Base-by-base conservation (phyloP, 768 basidiomycete species). In the Podaxis mareebaensis region DNA sequence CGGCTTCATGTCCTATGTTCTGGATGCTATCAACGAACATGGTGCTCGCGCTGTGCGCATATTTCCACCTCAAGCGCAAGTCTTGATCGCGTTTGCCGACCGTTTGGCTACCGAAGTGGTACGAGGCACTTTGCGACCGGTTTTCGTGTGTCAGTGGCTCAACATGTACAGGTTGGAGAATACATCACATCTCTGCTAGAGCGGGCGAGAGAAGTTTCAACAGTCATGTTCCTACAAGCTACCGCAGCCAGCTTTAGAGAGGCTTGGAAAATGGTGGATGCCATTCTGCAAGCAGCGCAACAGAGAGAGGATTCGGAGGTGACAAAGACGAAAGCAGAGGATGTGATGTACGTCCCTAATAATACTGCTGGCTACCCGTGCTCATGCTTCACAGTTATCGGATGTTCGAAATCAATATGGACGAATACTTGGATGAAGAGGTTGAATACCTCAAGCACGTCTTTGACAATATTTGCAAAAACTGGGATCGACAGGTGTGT, bases 381-480 rank as follows among this genome's bases (percentile, higher is more conserved):
- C 67, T 71, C 53, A 65, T 68, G 11, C 60, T 30, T 52, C 61
- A 10, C 61, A 96, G 95, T 12, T 96, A 93, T 73, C 85, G 83
- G 52, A 97, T 98, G 94, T 99, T 98, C 68, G 96, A 99, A 74
- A 79, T 84, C 10, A 92, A 96, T 73, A 97, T 99, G 93, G 96
- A 97, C 71, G 96, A 98, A 70, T 99, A 99, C 69, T 88, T 99
- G 2, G 91, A 95, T 64, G 95, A 98, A 71, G 96, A 99, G 73
- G 83, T 90, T 4, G 96, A 97, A 62, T 84, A 83, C 63, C 81
- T 93, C 55, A 94, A 94, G 69, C 82, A 81, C 4, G 78, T 82
- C 0, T 85, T 97, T 60, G 91, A 93, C 36, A 77, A 74, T 2
- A 90, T 91, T 13, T 95, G 91, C 72, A 84, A 85, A 63, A 80